These are phyloP conservation scores for Steccherinum ochraceum DNA, from an alignment of 768 basidiomycete species.

Conservation along the genomic window DNA sequence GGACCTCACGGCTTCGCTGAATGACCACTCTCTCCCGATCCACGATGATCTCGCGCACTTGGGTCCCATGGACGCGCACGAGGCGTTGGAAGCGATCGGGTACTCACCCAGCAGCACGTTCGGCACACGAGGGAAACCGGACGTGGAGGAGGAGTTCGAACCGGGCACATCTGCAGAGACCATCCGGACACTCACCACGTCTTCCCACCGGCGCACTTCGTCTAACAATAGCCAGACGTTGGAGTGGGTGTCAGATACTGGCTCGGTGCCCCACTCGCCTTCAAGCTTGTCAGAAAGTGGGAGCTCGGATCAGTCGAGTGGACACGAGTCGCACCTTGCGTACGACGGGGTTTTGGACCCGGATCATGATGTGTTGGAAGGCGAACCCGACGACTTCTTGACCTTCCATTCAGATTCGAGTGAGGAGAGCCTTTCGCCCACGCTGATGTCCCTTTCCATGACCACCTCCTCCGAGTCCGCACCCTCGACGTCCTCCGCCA, in stretches of 20 bases:
- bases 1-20: slow-evolving; percentile 12
- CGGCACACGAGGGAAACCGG: not conserved
- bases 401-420: slow-evolving; percentile 6
- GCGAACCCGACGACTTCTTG: slow-evolving; percentile 10
- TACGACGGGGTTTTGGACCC: not conserved
- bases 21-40: slow-evolving; percentile 17
- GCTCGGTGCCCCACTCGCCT: slow-evolving; percentile 3
- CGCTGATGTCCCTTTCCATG: slow-evolving; percentile 1
- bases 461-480: not conserved
- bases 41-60: not conserved
- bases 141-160: slow-evolving; percentile 24
- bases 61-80: not conserved
- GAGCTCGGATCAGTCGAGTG: slow-evolving; percentile 4
- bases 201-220: slow-evolving; percentile 5
- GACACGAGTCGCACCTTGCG: not conserved
- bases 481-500: not conserved
- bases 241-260: slow-evolving; percentile 9
- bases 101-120: slow-evolving; percentile 1
- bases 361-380: not conserved
- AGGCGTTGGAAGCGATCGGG: slow-evolving; percentile 5
- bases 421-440: slow-evolving; percentile 3
- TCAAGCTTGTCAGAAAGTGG: not conserved
- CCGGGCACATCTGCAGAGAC: slow-evolving; percentile 44
- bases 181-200: slow-evolving; percentile 28
- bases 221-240: slow-evolving; percentile 7